Conservation (phyloP, 2,329 filamentous ascomycete species). For the Zasmidium angulare region DNA sequence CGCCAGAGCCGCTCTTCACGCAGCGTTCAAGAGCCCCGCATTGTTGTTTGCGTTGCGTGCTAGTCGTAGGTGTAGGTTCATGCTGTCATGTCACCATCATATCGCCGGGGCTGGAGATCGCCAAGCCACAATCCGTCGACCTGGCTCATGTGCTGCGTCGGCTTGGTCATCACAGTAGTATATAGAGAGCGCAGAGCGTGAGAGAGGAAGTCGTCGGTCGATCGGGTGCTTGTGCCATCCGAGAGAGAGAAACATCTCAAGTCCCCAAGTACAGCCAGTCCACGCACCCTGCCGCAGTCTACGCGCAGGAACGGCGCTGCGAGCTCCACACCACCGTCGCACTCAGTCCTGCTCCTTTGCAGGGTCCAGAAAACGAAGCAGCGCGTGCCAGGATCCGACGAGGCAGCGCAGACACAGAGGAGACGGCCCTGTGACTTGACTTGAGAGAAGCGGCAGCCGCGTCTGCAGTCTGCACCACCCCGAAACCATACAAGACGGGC, state of each 20-base stretch:
- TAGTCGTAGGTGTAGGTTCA: background rate
- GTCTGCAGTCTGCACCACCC: too few species aligned
- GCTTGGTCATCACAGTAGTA: too few species aligned
- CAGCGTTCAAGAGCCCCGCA: background rate
- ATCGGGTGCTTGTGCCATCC: background rate
- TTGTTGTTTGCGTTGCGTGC: background rate
- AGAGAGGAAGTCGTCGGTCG: background rate
- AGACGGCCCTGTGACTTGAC: too few species aligned
- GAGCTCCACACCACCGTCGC: background rate
- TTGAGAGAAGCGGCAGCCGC: too few species aligned
- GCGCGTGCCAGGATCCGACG: background rate
- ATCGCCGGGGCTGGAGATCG: too few species aligned
- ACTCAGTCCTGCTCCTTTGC: background rate
- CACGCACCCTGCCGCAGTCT: background rate
- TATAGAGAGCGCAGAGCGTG: too few species aligned
- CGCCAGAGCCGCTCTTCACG: background rate
- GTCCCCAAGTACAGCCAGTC: background rate
- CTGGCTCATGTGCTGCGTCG: too few species aligned
- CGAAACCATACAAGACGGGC: too few species aligned
- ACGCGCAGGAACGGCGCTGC: conserved; percentile 1
- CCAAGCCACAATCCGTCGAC: too few species aligned
- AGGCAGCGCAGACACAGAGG: too few species aligned
- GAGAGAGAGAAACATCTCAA: background rate
- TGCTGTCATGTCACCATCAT: background rate
- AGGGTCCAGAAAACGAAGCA: background rate